Evolutionary conservation across 352 stramenopile genomes (phyloP).

Genomic region (Pythium sukuiense): DNA sequence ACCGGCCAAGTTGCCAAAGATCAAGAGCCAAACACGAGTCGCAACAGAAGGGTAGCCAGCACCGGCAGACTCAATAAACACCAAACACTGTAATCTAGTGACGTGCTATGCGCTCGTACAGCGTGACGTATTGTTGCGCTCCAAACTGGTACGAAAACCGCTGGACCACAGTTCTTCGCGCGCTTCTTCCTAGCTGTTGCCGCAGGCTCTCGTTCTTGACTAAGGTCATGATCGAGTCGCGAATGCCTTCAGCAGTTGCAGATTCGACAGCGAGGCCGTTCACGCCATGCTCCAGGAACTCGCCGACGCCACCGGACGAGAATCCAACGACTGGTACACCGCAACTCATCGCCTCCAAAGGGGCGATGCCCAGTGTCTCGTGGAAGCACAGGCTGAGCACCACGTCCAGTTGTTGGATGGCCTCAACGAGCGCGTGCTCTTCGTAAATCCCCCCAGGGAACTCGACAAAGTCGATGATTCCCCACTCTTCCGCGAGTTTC

Average conservation of each 20-base stretch:
- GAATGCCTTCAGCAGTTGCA: slow-evolving; percentile 32
- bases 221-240: slow-evolving; percentile 33
- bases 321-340: slow-evolving; percentile 54
- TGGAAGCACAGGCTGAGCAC: slow-evolving; percentile 43
- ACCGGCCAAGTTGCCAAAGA: slow-evolving; percentile 18
- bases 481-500: slow-evolving; percentile 26
- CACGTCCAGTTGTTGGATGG: slow-evolving; percentile 43
- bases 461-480: slow-evolving; percentile 30
- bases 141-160: slow-evolving; percentile 32
- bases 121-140: slow-evolving; percentile 34
- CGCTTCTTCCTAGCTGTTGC: slow-evolving; percentile 31
- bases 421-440: slow-evolving; percentile 29
- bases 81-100: neutral
- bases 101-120: slow-evolving; percentile 40
- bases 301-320: slow-evolving; percentile 37
- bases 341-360: slow-evolving; percentile 61
- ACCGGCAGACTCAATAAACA: neutral
- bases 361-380: slow-evolving; percentile 54
- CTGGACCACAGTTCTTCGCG: slow-evolving; percentile 36
- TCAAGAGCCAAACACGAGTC: slow-evolving; percentile 27
- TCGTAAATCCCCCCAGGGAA: slow-evolving; percentile 52
- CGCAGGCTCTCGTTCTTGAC: slow-evolving; percentile 25
- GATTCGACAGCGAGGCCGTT: slow-evolving; percentile 46
- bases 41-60: slow-evolving; percentile 29
- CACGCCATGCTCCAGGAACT: slow-evolving; percentile 45